Percentiles rank a stretch among this genome's conserved stretches.
Conservation (phyloP, 805 yeast species). For the Myxozyma sirexii region DNA sequence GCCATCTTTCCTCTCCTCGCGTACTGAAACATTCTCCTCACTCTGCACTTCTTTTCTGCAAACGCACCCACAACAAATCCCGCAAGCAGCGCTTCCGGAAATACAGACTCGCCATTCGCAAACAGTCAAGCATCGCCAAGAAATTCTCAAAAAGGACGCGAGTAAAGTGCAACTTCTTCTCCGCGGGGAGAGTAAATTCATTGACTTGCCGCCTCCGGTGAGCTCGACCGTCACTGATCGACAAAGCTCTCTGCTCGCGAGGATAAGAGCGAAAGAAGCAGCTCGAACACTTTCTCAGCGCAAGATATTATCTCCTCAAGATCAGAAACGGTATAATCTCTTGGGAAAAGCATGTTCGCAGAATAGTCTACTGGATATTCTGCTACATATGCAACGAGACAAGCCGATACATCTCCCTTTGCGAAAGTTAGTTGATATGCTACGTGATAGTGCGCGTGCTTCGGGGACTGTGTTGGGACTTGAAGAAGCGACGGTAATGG, state of each 20-base stretch:
- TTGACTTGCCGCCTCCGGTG: not conserved
- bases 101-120: not conserved
- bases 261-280: conserved; percentile 7
- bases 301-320: not conserved
- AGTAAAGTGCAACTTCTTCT: conserved; percentile 5
- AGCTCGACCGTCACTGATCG: not conserved
- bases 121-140: not conserved
- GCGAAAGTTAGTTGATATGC: conserved; percentile 4
- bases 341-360: not conserved
- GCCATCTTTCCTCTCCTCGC: not conserved
- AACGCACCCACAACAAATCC: not conserved
- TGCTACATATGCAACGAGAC: conserved; percentile 1
- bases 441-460: conserved; percentile 5
- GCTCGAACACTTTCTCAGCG: not conserved
- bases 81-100: conserved; percentile 1
- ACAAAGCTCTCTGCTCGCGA: conserved; percentile 3
- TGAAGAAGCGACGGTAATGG: conserved; percentile 3
- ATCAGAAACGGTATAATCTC: not conserved
- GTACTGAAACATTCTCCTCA: not conserved
- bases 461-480: not conserved
- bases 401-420: conserved; percentile 1
- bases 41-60: not conserved
- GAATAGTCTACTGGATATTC: not conserved
- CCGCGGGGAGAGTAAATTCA: not conserved
- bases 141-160: conserved; percentile 7